Percentiles rank a stretch among this genome's conserved stretches.
phyloP scores from a whole-genome alignment of 1,139 yeast species.

The Lodderomyces elongisporus region DNA sequence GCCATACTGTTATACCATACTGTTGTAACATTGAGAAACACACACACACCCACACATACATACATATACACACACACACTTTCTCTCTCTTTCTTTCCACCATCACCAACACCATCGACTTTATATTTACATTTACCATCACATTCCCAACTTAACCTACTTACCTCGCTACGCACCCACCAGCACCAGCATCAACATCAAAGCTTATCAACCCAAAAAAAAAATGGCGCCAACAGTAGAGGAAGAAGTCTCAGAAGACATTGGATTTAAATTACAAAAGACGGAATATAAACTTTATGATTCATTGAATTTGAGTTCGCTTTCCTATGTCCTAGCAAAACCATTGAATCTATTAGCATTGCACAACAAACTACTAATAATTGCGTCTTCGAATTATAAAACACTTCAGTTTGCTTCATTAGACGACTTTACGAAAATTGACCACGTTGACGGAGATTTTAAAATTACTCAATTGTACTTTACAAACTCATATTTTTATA shows the following conservation, averaged over 20 bases:
- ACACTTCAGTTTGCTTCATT: conserved; percentile 13
- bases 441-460: conserved; percentile 7
- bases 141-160: too few species aligned
- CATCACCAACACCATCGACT: too few species aligned
- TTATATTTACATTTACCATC: too few species aligned
- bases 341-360: conserved; percentile 28
- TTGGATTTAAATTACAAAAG: conserved; percentile 33
- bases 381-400: conserved; percentile 31
- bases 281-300: conserved; percentile 19
- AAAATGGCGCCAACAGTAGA: conserved; percentile 10
- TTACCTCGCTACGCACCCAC: too few species aligned
- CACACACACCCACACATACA: too few species aligned
- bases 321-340: conserved; percentile 9
- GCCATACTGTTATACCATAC: too few species aligned
- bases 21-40: too few species aligned
- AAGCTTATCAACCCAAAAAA: too few species aligned
- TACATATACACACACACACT: too few species aligned
- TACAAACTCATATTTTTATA: conserved; percentile 20
- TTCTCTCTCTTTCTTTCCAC: too few species aligned
- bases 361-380: conserved; percentile 19
- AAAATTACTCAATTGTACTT: conserved; percentile 23
- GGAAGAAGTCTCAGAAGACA: conserved; percentile 32
- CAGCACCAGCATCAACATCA: too few species aligned
- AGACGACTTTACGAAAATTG: conserved; percentile 7
- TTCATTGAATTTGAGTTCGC: conserved; percentile 21